Percentiles rank a stretch among this genome's conserved stretches.
phyloP scores from a whole-genome alignment of 2,329 filamentous ascomycete genomes.

The Botryotinia narcissicola region DNA sequence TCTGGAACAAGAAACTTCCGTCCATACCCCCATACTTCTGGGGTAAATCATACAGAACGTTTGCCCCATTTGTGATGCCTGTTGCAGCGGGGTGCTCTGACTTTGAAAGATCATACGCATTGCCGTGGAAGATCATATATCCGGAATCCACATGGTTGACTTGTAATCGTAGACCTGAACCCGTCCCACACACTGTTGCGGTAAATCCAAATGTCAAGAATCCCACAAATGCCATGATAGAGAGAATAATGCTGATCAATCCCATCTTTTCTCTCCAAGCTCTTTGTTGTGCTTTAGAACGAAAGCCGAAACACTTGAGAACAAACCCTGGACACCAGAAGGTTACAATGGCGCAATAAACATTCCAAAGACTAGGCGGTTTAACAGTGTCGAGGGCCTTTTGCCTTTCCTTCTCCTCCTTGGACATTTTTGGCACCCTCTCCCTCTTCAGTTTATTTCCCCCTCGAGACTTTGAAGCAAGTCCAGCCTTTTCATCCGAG shows the following conservation, averaged over 20 bases:
- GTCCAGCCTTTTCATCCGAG: slow-evolving; percentile 30
- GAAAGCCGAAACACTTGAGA: slow-evolving; percentile 81
- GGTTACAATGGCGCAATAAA: slow-evolving; percentile 90
- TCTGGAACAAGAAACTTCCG: slow-evolving; percentile 96
- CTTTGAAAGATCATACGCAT: slow-evolving; percentile 76
- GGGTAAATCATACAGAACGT: slow-evolving; percentile 83
- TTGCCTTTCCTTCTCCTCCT: slow-evolving; percentile 56
- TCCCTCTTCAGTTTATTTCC: slow-evolving; percentile 40
- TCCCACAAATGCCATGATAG: slow-evolving; percentile 85
- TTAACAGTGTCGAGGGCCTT: slow-evolving; percentile 63
- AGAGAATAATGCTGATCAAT: slow-evolving; percentile 85
- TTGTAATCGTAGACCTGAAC: slow-evolving; percentile 68
- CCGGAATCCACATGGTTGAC: slow-evolving; percentile 77
- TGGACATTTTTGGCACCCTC: slow-evolving; percentile 63
- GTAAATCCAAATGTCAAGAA: slow-evolving; percentile 98
- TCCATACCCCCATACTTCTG: slow-evolving; percentile 84
- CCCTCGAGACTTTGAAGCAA: slow-evolving; percentile 34
- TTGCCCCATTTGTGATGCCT: slow-evolving; percentile 70
- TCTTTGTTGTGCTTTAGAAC: slow-evolving; percentile 78
- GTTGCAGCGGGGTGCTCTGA: slow-evolving; percentile 78
- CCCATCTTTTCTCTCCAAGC: slow-evolving; percentile 99
- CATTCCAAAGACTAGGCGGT: slow-evolving; percentile 87
- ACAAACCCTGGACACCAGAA: slow-evolving; percentile 92
- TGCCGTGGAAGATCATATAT: slow-evolving; percentile 96
- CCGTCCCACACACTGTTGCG: slow-evolving; percentile 74